Evolutionary conservation across 108 stramenopile genomes (phyloP).

Genomic region (Skeletonema marinoi): DNA sequence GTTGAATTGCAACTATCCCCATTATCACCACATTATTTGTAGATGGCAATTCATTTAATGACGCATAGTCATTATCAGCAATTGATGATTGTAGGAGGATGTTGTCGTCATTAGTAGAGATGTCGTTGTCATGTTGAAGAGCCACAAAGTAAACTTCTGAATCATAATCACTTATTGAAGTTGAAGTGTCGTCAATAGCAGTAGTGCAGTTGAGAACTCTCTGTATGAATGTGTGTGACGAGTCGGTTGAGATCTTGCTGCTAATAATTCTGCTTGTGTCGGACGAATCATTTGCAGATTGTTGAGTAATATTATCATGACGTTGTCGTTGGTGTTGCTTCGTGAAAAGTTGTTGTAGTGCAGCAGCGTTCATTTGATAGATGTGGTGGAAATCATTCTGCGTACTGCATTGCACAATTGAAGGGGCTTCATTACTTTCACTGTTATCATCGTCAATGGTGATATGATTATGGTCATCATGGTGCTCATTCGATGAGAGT

Average conservation of each 20-base stretch:
- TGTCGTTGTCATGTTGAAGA: background rate
- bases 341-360: background rate
- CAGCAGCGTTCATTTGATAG: background rate
- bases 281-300: background rate
- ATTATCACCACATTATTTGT: background rate
- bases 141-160: constrained; percentile 44
- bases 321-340: background rate
- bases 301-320: background rate
- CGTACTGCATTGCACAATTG: background rate
- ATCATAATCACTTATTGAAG: background rate
- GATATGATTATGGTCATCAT: background rate
- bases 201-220: background rate
- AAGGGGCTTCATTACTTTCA: background rate
- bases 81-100: background rate
- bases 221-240: background rate
- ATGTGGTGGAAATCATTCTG: background rate
- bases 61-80: background rate
- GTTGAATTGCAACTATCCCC: background rate
- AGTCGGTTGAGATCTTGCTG: background rate
- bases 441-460: no score
- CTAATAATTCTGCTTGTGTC: background rate
- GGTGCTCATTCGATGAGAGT: background rate
- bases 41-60: background rate
- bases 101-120: background rate
- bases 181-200: background rate